Percentiles rank a stretch among this genome's conserved stretches.
Evolutionary conservation across 306 rosid species (phyloP).

Genomic region (Bauhinia variegata): DNA sequence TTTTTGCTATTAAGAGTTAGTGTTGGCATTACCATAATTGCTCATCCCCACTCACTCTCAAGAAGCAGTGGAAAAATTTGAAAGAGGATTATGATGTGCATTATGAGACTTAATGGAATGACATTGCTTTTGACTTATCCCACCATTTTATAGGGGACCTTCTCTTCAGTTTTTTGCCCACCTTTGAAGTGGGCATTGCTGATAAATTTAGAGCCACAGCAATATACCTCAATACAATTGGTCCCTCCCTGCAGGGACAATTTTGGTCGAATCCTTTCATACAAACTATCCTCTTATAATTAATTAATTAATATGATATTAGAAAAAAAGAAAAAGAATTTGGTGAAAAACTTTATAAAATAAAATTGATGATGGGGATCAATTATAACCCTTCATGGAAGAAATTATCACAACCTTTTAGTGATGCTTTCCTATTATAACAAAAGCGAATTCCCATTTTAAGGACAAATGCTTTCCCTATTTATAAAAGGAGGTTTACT

Average conservation of each 20-base stretch:
- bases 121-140: conserved; percentile 43
- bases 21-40: conserved; percentile 35
- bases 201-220: no score
- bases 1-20: background rate
- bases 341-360: background rate
- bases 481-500: conserved; percentile 37
- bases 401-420: conserved; percentile 28
- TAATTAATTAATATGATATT: no score
- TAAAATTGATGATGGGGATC: background rate
- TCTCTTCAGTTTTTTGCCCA: conserved; percentile 2
- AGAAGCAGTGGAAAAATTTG: conserved; percentile 18
- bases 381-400: conserved; percentile 15
- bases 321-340: no score
- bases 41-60: conserved; percentile 35
- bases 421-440: conserved; percentile 39
- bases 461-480: conserved; percentile 35
- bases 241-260: no score
- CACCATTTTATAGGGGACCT: conserved; percentile 25
- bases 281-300: background rate
- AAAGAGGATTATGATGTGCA: conserved; percentile 31
- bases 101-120: conserved; percentile 37
- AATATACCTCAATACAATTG: no score
- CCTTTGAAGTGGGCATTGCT: no score
- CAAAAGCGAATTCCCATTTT: conserved; percentile 28
- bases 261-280: background rate